Evolutionary conservation across 352 stramenopile species (phyloP).

Genomic region (Saprolegnia diclina): DNA sequence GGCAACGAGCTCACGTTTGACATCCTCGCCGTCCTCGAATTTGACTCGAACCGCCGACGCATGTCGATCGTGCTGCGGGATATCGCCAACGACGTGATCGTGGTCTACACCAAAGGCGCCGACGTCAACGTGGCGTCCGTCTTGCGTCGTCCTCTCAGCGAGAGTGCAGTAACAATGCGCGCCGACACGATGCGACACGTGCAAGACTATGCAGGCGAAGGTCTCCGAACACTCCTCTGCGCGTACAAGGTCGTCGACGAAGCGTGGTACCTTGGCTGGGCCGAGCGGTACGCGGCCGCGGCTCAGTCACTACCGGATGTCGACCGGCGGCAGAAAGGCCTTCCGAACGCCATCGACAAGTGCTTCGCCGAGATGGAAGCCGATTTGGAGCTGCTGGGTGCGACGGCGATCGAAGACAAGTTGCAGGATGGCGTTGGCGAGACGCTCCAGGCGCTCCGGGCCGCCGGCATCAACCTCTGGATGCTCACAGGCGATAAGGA

Average conservation of each 20-base stretch:
- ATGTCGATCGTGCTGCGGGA: conserved; percentile 61
- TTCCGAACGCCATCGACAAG: conserved; percentile 60
- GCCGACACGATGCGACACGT: conserved; percentile 37
- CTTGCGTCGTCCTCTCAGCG: not conserved
- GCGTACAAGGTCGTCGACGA: conserved; percentile 54
- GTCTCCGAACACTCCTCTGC: conserved; percentile 82
- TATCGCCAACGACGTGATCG: not conserved
- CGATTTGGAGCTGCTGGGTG: conserved; percentile 77
- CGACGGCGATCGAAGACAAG: conserved; percentile 92
- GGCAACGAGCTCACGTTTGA: conserved; percentile 28
- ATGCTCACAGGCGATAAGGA: conserved; percentile 93
- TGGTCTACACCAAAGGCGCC: conserved; percentile 38
- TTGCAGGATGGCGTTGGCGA: conserved; percentile 88
- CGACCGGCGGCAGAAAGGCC: conserved; percentile 71
- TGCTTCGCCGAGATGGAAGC: conserved; percentile 82
- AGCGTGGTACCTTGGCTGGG: conserved; percentile 52
- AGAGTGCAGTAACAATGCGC: not conserved
- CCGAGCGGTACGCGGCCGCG: conserved; percentile 51
- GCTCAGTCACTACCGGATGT: conserved; percentile 68
- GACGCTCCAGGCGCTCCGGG: conserved; percentile 75
- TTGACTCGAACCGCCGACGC: conserved; percentile 60
- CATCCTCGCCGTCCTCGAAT: conserved; percentile 57
- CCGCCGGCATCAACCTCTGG: conserved; percentile 89
- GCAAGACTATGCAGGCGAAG: conserved; percentile 79
- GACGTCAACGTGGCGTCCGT: conserved; percentile 55